Conservation (phyloP, 2,329 filamentous ascomycete species). For the Endoconidiophora laricicola region DNA sequence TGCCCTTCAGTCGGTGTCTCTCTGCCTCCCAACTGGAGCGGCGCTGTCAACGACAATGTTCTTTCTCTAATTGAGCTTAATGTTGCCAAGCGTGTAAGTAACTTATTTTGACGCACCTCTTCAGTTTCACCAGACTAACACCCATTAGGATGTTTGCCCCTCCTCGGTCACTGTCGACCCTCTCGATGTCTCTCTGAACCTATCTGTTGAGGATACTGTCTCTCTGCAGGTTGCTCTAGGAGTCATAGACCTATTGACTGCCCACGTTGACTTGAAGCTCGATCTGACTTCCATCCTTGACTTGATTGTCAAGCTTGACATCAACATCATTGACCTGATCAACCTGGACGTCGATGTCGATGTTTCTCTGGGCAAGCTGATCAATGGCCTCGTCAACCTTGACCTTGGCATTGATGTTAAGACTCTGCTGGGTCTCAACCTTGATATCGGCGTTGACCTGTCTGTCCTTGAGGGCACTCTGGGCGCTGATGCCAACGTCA, state of each 20-base stretch:
- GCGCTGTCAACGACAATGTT: not conserved
- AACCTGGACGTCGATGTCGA: slow-evolving; percentile 9
- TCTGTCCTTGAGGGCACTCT: not conserved
- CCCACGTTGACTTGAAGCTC: slow-evolving; percentile 3
- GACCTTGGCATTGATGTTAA: slow-evolving; percentile 6
- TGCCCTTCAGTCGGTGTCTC: not conserved
- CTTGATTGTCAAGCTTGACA: slow-evolving; percentile 5
- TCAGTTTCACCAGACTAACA: not conserved
- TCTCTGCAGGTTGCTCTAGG: slow-evolving; percentile 6
- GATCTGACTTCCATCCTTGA: slow-evolving; percentile 6
- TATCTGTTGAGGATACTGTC: slow-evolving; percentile 4
- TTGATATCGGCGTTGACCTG: slow-evolving; percentile 7
- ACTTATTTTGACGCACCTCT: too few relatives aligned
- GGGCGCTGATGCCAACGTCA: slow-evolving; percentile 1
- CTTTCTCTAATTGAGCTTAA: not conserved
- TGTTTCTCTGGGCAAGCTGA: slow-evolving; percentile 3
- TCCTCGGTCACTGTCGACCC: slow-evolving; percentile 9
- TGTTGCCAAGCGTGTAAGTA: slow-evolving; percentile 8
- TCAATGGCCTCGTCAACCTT: slow-evolving; percentile 4
- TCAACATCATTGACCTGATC: slow-evolving; percentile 11
- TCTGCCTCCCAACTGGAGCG: not conserved
- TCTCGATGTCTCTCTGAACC: slow-evolving; percentile 1
- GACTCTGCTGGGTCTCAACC: slow-evolving; percentile 7
- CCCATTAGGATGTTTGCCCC: not conserved
- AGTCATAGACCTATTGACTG: slow-evolving; percentile 7